Evolutionary conservation across 176 grass and related monocot species (phyloP).

Genomic region (Hordeum marinum): DNA sequence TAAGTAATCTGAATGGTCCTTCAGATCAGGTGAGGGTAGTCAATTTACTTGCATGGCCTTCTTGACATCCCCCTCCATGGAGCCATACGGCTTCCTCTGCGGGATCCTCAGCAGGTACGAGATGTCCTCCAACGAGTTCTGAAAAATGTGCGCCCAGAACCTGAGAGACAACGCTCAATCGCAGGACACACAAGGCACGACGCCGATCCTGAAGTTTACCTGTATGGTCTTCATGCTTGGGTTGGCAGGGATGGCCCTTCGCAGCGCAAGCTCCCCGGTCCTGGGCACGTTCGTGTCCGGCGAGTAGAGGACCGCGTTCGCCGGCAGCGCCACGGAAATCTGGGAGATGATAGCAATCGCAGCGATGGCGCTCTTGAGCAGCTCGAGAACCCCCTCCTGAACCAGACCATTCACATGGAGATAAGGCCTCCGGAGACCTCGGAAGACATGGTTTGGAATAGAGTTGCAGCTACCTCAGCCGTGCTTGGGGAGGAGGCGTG

Average conservation of each 20-base stretch:
- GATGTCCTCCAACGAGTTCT: constrained; percentile 94
- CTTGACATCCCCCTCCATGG: constrained; percentile 85
- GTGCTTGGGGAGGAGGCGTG: not conserved
- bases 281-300: constrained; percentile 89
- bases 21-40: not conserved
- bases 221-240: constrained; percentile 88
- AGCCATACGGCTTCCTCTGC: constrained; percentile 83
- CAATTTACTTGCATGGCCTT: constrained; percentile 75
- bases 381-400: constrained; percentile 25
- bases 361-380: constrained; percentile 43
- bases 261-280: constrained; percentile 87
- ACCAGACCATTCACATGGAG: not conserved
- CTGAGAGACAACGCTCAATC: not conserved
- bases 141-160: constrained; percentile 8
- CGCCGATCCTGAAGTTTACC: constrained; percentile 2
- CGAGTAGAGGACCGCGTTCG: constrained; percentile 82
- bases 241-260: constrained; percentile 84
- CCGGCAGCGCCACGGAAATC: constrained; percentile 60
- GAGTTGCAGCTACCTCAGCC: constrained; percentile 23
- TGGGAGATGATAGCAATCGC: constrained; percentile 63
- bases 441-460: not conserved
- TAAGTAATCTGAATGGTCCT: not conserved
- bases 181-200: not conserved
- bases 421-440: not conserved
- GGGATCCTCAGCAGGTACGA: constrained; percentile 93